Percentiles rank a stretch among this genome's conserved stretches.
Conservation (phyloP, 305 asterid species). For the Fraxinus floribunda region DNA sequence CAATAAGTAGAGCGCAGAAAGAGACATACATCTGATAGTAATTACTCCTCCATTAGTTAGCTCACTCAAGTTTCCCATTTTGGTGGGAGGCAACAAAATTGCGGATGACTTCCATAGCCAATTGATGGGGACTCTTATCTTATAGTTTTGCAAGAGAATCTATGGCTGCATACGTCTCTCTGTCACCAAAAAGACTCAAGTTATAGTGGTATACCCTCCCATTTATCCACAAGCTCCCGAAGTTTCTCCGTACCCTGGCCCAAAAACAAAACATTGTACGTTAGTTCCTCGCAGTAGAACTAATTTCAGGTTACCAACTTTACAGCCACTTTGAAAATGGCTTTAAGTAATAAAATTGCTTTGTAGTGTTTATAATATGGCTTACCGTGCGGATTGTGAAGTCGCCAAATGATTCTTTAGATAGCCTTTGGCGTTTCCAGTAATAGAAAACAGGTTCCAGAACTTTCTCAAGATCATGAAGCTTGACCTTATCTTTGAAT, state of each 20-base stretch:
- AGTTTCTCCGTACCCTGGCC: constrained; percentile 78
- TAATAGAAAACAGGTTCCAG: constrained; percentile 80
- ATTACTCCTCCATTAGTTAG: not conserved
- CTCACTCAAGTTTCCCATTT: constrained; percentile 50
- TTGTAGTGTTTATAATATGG: constrained; percentile 11
- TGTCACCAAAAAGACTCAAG: constrained; percentile 77
- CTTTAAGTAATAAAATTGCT: not conserved
- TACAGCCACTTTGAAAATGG: not conserved
- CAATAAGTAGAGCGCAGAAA: constrained; percentile 22
- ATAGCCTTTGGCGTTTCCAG: constrained; percentile 72
- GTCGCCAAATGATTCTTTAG: constrained; percentile 85
- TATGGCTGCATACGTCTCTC: constrained; percentile 69
- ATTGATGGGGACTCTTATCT: constrained; percentile 72
- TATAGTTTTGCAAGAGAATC: constrained; percentile 60
- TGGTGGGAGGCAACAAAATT: constrained; percentile 66
- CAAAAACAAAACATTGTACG: not conserved
- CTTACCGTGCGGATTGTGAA: constrained; percentile 80
- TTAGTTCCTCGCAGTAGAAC: not conserved
- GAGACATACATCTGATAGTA: not conserved
- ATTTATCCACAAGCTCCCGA: constrained; percentile 61
- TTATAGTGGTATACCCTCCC: constrained; percentile 84
- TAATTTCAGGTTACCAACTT: not conserved
- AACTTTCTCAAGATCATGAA: constrained; percentile 86
- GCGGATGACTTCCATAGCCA: constrained; percentile 79
- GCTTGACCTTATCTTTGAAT: constrained; percentile 81